Percentiles rank a stretch among this genome's conserved stretches.
Conservation (phyloP, 768 basidiomycete species). For the Neoboletus brunneissimus region DNA sequence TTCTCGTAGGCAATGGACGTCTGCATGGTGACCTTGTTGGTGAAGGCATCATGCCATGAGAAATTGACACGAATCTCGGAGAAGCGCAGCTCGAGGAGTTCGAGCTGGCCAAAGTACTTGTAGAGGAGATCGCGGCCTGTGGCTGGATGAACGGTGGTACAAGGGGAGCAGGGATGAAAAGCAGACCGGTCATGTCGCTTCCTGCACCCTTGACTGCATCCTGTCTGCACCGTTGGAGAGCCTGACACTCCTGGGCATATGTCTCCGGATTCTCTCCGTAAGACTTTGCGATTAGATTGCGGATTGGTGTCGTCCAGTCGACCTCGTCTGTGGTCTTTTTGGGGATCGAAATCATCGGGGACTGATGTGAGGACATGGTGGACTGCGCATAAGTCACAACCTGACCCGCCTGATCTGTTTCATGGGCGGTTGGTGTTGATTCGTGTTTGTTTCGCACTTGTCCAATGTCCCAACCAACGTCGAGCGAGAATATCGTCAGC, state of each 20-base stretch:
- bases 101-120: slow-evolving; percentile 99
- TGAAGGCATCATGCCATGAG: slow-evolving; percentile 97
- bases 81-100: slow-evolving; percentile 94
- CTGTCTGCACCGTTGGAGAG: slow-evolving; percentile 87
- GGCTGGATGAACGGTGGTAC: background rate
- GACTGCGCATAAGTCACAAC: background rate
- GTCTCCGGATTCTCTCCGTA: slow-evolving; percentile 92
- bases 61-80: slow-evolving; percentile 95
- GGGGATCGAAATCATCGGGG: slow-evolving; percentile 89
- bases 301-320: slow-evolving; percentile 91
- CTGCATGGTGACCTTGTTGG: slow-evolving; percentile 87
- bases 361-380: slow-evolving; percentile 72
- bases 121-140: slow-evolving; percentile 89
- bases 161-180: background rate
- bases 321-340: slow-evolving; percentile 95
- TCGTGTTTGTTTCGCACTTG: slow-evolving; percentile 21
- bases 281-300: slow-evolving; percentile 80
- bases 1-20: slow-evolving; percentile 98
- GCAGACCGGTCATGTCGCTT: slow-evolving; percentile 87
- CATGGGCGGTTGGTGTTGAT: slow-evolving; percentile 6
- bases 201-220: slow-evolving; percentile 97
- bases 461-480: slow-evolving; percentile 59
- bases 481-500: slow-evolving; percentile 87
- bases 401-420: background rate
- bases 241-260: slow-evolving; percentile 79